A percentile compares a stretch with the other conserved stretches of the same genome.
Conservation (phyloP, 2,329 filamentous ascomycete genomes). For the Graphium sp. region DNA sequence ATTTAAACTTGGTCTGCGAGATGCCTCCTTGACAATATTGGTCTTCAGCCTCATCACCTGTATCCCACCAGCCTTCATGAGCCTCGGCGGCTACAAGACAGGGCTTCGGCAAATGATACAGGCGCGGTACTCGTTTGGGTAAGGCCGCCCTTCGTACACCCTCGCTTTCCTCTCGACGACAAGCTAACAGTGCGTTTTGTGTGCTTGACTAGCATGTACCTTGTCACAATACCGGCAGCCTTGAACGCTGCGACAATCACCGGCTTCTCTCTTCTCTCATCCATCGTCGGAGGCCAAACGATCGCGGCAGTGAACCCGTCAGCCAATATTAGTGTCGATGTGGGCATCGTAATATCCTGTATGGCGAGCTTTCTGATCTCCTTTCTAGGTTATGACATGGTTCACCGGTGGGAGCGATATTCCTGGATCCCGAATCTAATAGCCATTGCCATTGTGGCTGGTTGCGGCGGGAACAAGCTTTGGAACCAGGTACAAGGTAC, state of each 20-base stretch:
- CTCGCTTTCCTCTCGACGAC: constrained; percentile 1
- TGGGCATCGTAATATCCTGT: constrained; percentile 37
- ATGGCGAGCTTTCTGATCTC: constrained; percentile 33
- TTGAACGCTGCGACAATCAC: constrained; percentile 39
- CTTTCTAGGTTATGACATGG: constrained; percentile 33
- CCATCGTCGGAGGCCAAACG: constrained; percentile 36
- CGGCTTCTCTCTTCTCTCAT: constrained; percentile 39
- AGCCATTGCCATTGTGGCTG: constrained; percentile 31
- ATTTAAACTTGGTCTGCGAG: constrained; percentile 35
- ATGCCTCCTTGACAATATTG: constrained; percentile 37
- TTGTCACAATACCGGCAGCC: constrained; percentile 31
- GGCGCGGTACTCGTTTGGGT: constrained; percentile 43
- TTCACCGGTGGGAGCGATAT: constrained; percentile 38
- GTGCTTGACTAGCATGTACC: constrained; percentile 27
- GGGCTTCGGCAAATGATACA: constrained; percentile 43
- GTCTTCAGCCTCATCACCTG: constrained; percentile 40
- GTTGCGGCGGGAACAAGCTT: constrained; percentile 32
- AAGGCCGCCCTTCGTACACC: constrained; percentile 5
- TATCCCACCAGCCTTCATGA: constrained; percentile 35
- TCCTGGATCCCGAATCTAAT: constrained; percentile 38
- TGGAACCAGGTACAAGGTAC: constrained; percentile 22
- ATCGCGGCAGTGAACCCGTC: constrained; percentile 26
- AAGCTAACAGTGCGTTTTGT: too few species aligned
- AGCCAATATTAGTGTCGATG: constrained; percentile 26
- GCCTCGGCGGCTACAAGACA: constrained; percentile 34